Evolutionary conservation across 371 early-diverging fungal species (phyloP).

Genomic region (Coemansia sp.): DNA sequence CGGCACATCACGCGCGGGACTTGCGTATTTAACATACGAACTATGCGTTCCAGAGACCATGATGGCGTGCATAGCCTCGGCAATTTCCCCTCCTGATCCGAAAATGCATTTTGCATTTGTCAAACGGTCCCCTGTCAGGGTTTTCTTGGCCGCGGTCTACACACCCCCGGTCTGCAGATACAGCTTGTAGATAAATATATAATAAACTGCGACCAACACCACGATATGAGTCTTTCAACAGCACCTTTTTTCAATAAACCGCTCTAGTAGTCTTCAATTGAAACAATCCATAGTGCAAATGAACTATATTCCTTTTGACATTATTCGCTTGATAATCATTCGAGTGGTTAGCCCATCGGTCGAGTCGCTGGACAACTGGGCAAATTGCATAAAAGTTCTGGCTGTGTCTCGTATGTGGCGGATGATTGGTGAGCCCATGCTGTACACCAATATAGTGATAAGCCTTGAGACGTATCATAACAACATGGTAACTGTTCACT

Average conservation of each 20-base stretch:
- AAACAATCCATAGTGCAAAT: not conserved
- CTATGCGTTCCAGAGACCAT: no score
- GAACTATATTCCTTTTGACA: not conserved
- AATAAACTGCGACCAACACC: not conserved
- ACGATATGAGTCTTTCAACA: not conserved
- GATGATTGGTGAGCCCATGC: not conserved
- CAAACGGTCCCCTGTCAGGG: no score
- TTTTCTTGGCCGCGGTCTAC: no score
- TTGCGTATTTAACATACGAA: no score
- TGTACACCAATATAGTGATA: not conserved
- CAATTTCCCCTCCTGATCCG: no score
- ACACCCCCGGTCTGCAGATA: no score
- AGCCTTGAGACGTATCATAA: no score
- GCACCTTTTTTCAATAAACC: not conserved
- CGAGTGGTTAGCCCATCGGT: not conserved
- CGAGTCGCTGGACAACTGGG: not conserved
- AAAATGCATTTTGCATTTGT: no score
- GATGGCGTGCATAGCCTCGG: no score
- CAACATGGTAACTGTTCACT: not conserved
- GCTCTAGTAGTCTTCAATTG: not conserved
- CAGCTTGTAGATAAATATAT: not conserved
- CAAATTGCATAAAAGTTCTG: not conserved
- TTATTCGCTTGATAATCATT: not conserved
- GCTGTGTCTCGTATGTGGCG: not conserved
- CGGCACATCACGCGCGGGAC: not conserved